phyloP scores from a whole-genome alignment of 1,284 basidiomycete species.

The Austroboletus sp. region DNA sequence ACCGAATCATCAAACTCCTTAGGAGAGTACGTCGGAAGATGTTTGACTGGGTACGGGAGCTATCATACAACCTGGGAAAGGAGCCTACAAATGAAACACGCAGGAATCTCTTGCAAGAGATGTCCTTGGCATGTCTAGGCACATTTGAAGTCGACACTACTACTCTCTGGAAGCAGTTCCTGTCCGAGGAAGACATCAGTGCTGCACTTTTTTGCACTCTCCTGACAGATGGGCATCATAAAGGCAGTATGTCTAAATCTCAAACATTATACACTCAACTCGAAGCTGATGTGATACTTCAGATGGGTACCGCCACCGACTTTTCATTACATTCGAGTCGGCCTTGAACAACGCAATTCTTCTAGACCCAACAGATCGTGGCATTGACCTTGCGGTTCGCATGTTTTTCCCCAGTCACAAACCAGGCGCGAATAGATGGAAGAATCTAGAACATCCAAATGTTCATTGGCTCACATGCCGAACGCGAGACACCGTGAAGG shows the following conservation, averaged over 20 bases:
- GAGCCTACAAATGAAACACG: neutral
- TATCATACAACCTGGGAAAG: neutral
- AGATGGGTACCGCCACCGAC: slow-evolving; percentile 6
- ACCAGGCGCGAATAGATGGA: neutral
- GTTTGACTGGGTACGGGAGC: neutral
- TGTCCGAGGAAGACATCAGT: neutral
- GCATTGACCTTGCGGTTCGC: slow-evolving; percentile 32
- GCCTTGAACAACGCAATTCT: slow-evolving; percentile 4
- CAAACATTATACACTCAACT: neutral
- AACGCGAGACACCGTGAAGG: neutral
- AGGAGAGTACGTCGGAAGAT: neutral
- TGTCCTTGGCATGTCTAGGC: neutral
- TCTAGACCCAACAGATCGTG: slow-evolving; percentile 2
- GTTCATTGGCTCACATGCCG: neutral
- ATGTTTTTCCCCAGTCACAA: slow-evolving; percentile 26
- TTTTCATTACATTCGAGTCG: neutral
- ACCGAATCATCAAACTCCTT: neutral
- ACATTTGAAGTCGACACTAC: neutral
- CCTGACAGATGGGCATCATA: slow-evolving; percentile 3
- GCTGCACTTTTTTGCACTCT: slow-evolving; percentile 30
- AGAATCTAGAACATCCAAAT: neutral
- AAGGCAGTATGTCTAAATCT: too few relatives aligned
- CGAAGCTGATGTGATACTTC: neutral
- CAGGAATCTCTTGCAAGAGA: neutral
- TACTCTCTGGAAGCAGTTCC: neutral